Conservation (phyloP, 306 rosid species). For the Cotoneaster glaucophyllus region DNA sequence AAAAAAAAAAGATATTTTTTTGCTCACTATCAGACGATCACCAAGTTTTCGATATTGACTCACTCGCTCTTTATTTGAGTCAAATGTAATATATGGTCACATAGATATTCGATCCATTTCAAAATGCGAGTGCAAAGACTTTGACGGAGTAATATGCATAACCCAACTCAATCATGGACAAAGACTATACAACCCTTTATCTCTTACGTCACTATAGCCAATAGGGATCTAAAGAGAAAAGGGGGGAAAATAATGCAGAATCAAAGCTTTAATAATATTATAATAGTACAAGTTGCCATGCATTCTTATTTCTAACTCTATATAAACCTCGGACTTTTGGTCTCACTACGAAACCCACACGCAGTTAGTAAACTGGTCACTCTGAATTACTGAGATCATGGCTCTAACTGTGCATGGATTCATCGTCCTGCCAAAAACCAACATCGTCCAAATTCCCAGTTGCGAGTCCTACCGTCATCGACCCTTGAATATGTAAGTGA, state of each 20-base stretch:
- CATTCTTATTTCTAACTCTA: background rate
- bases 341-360: background rate
- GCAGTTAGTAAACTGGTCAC: background rate
- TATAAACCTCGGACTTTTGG: background rate
- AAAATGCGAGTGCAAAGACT: no score
- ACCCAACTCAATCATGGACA: background rate
- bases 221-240: background rate
- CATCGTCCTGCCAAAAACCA: background rate
- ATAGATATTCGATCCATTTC: no score
- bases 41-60: no score
- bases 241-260: background rate
- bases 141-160: background rate
- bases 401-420: background rate
- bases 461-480: background rate
- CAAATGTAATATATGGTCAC: no score
- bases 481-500: background rate
- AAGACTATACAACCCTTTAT: background rate
- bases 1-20: no score
- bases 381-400: background rate
- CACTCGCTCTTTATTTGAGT: no score
- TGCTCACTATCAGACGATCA: no score
- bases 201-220: background rate
- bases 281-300: background rate
- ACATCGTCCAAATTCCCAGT: background rate
- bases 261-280: no score